Evolutionary conservation across 2,329 filamentous ascomycete species (phyloP).

Genomic region (Pseudogymnoascus sp.): DNA sequence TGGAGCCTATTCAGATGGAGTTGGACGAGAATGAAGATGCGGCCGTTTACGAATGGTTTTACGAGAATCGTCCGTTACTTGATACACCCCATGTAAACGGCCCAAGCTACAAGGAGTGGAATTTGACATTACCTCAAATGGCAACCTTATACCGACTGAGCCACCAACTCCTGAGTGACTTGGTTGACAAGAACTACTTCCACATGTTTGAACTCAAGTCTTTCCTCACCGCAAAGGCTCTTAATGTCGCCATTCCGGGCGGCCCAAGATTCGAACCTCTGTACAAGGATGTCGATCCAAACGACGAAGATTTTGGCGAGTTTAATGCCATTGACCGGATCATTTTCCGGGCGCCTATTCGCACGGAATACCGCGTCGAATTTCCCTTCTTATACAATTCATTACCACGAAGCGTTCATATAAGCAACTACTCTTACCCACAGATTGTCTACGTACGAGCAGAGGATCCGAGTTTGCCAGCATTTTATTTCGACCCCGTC

Average conservation of each 20-base stretch:
- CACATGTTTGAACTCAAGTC: conserved; percentile 94
- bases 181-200: conserved; percentile 94
- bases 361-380: conserved; percentile 90
- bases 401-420: conserved; percentile 82
- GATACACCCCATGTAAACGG: conserved; percentile 94
- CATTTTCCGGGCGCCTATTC: conserved; percentile 90
- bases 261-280: conserved; percentile 93
- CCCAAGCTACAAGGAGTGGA: conserved; percentile 95
- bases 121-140: conserved; percentile 89
- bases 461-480: conserved; percentile 81
- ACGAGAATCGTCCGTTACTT: conserved; percentile 82
- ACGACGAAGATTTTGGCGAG: conserved; percentile 98
- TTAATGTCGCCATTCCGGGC: conserved; percentile 96
- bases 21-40: conserved; percentile 88
- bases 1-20: conserved; percentile 98
- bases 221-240: conserved; percentile 89
- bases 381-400: conserved; percentile 97
- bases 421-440: conserved; percentile 89
- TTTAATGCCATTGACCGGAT: conserved; percentile 99
- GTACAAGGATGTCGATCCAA: conserved; percentile 98
- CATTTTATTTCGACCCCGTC: conserved; percentile 95
- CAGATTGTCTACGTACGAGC: conserved; percentile 85
- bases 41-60: conserved; percentile 93
- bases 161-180: conserved; percentile 80
- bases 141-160: conserved; percentile 88